Conservation (phyloP, 2,329 filamentous ascomycete species). For the Coleophoma cylindrospora region DNA sequence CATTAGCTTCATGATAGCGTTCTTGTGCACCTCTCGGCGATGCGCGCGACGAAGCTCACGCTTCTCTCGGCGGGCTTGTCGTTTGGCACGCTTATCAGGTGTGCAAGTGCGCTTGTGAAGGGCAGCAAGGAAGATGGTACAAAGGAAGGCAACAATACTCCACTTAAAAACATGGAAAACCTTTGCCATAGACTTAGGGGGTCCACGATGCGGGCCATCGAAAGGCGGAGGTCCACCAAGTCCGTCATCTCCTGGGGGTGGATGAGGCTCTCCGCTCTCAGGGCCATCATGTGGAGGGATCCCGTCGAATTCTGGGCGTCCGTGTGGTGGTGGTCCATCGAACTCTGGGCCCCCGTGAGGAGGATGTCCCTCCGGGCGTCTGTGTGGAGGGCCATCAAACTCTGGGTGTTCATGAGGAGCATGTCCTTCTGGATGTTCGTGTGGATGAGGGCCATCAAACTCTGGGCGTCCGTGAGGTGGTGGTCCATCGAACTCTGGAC, state of each 20-base stretch:
- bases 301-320: not conserved
- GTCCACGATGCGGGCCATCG: not conserved
- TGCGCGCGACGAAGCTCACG: constrained; percentile 11
- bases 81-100: constrained; percentile 6
- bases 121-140: constrained; percentile 14
- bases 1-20: constrained; percentile 10
- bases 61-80: constrained; percentile 11
- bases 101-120: constrained; percentile 15
- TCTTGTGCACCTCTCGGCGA: constrained; percentile 13
- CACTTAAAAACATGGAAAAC: constrained; percentile 15
- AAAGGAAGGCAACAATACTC: constrained; percentile 16
- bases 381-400: not conserved
- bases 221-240: not conserved
- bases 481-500: not conserved
- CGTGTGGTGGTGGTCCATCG: not conserved
- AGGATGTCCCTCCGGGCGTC: not conserved
- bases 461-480: constrained; percentile 1
- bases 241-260: not conserved
- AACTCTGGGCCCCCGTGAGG: too few relatives aligned
- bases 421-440: not conserved
- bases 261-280: not conserved
- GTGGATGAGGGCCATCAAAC: not conserved
- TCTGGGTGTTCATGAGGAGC: not conserved
- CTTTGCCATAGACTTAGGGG: not conserved
- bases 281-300: constrained; percentile 1